phyloP scores from a whole-genome alignment of 129 eudicot genomes.

The Artemisia argyi region DNA sequence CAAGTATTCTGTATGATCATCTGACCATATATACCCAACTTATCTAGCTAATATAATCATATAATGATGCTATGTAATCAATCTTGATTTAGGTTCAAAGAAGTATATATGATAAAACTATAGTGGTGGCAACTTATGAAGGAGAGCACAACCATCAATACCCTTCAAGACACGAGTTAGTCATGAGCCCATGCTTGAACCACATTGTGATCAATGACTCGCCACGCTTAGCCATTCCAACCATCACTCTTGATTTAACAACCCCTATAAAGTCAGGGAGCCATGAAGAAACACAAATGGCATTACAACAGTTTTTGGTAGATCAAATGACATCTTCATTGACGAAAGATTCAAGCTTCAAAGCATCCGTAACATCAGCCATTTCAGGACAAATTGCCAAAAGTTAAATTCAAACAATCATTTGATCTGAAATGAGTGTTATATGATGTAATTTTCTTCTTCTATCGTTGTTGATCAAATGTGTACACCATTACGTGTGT shows the following conservation, averaged over 20 bases:
- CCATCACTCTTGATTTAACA: slow-evolving; percentile 59
- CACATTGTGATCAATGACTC: slow-evolving; percentile 21
- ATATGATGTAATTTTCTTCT: too few relatives aligned
- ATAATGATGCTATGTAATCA: too few relatives aligned
- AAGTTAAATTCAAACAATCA: too few relatives aligned
- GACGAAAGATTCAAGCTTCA: slow-evolving; percentile 81
- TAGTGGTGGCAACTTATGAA: slow-evolving; percentile 85
- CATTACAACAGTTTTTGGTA: slow-evolving; percentile 64
- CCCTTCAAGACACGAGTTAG: slow-evolving; percentile 42
- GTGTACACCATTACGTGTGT: too few relatives aligned
- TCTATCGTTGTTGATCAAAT: too few relatives aligned
- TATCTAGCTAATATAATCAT: too few relatives aligned
- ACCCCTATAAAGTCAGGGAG: slow-evolving; percentile 41
- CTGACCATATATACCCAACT: too few relatives aligned
- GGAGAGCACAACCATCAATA: slow-evolving; percentile 88
- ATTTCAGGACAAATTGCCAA: slow-evolving; percentile 64
- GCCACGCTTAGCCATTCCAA: slow-evolving; percentile 42
- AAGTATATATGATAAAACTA: slow-evolving; percentile 78
- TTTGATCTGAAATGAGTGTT: too few relatives aligned
- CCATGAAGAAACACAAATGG: slow-evolving; percentile 12
- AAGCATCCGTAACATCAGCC: slow-evolving; percentile 84
- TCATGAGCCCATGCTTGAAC: slow-evolving; percentile 34
- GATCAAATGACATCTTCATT: slow-evolving; percentile 88
- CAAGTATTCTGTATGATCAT: too few relatives aligned
- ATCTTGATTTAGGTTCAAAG: slow-evolving; percentile 62